phyloP scores from a whole-genome alignment of 1,139 yeast species.

The Torulaspora pretoriensis region DNA sequence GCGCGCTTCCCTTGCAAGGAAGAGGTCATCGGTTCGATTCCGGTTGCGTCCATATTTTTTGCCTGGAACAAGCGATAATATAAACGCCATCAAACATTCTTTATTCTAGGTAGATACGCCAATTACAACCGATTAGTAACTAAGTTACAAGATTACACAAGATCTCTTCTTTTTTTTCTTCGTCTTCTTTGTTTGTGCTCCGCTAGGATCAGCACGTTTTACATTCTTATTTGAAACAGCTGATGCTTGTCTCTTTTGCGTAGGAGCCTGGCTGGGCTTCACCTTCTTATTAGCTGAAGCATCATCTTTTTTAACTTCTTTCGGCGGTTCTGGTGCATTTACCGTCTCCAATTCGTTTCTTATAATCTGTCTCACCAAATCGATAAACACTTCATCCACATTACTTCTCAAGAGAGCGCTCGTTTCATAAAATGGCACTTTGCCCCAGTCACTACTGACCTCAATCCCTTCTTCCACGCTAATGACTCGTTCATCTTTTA shows the following conservation, averaged over 20 bases:
- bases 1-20: conserved; percentile 38
- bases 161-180: conserved; percentile 15
- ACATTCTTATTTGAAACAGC: not conserved
- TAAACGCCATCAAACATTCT: not conserved
- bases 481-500: conserved; percentile 69
- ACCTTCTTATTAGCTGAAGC: not conserved
- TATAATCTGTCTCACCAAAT: conserved; percentile 84
- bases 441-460: conserved; percentile 81
- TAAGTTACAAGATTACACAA: conserved; percentile 12
- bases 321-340: conserved; percentile 6
- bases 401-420: conserved; percentile 89
- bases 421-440: conserved; percentile 89
- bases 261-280: not conserved
- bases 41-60: conserved; percentile 33
- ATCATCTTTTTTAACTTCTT: not conserved
- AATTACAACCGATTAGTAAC: not conserved
- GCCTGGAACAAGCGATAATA: not conserved
- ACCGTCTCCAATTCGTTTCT: conserved; percentile 51
- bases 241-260: not conserved
- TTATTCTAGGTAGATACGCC: not conserved
- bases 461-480: conserved; percentile 75
- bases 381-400: conserved; percentile 85
- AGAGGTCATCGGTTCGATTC: conserved; percentile 38
- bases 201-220: conserved; percentile 2
- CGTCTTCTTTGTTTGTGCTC: conserved; percentile 1